Base-by-base conservation (phyloP, 805 yeast genomes). In the Saccharomycopsis fibuligera region DNA sequence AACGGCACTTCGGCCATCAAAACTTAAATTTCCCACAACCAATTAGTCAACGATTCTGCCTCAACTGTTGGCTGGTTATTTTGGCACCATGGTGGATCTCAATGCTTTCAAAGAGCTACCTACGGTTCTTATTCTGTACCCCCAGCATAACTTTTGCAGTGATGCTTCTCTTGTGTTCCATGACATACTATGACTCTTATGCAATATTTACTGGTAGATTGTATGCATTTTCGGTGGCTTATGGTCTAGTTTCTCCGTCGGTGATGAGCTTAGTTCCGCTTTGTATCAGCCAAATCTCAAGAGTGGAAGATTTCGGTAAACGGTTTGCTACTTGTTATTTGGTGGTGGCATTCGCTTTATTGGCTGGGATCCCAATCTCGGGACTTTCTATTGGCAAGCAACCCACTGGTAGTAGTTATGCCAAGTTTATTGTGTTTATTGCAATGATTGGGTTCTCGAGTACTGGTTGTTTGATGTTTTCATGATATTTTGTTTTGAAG, bases 61-160 rank as follows among this genome's bases (percentile, higher is more conserved):
- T 68, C 81, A 19, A 61, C 76, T 2, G 68, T 82, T 3, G 78
- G 86, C 1, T 85, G 91, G 93, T 75, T 84, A 49, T 85, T 84
- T 58, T 74, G 76, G 71, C 4, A 57, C 69, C 31, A 79, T 76
- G 4, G 62, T 68, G 19, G 74, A 76, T 2, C 38, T 46, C 23
- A 16, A 19, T 3, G 69, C 72, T 3, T 63, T 78, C 25, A 66
- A 62, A 44, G 81, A n/a, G n/a, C n/a, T n/a, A 78, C 36, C 50
- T 50, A 33, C 70, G 72, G 24, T 80, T 69, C 56, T 51, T 69
- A 2, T 65, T 69, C 27, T 64, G 75, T 23, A 64, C 68, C 16
- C 51, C 70, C 1, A 74, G 76, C 2, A 70, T 74, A n/a, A 63
- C 71, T 17, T 62, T 73, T 51, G 69, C 74, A 25, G 83, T 76